phyloP scores from a whole-genome alignment of 2,329 filamentous ascomycete species.

The Fusarium tjaetaba region DNA sequence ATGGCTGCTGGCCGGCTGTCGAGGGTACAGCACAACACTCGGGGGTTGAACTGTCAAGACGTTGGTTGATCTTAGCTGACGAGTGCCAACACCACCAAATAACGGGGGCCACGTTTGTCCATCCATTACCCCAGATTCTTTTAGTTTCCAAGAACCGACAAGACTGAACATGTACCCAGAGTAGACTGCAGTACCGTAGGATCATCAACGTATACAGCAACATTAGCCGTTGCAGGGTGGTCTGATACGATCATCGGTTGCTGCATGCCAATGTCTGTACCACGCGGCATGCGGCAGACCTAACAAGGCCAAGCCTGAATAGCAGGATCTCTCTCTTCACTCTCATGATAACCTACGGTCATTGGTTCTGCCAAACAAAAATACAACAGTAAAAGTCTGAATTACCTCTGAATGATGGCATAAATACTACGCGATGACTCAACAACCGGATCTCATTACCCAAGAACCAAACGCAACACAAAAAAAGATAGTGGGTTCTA shows the following conservation, averaged over 20 bases:
- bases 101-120: background rate
- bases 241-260: conserved; percentile 11
- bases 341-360: background rate
- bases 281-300: background rate
- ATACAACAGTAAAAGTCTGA: background rate
- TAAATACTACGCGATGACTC: conserved; percentile 13
- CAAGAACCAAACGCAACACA: conserved; percentile 7
- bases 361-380: background rate
- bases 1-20: background rate
- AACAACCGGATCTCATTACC: conserved; percentile 1
- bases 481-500: background rate
- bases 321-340: background rate
- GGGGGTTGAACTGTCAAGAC: background rate
- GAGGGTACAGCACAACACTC: background rate
- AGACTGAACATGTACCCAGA: background rate
- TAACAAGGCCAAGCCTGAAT: conserved; percentile 5
- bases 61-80: background rate
- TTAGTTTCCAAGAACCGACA: background rate
- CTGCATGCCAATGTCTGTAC: conserved; percentile 13
- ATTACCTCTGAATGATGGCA: background rate
- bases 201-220: background rate
- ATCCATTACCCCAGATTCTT: conserved; percentile 16
- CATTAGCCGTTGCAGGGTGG: conserved; percentile 19
- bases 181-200: background rate
- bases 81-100: conserved; percentile 3